Conservation (phyloP, 805 yeast species). For the Hemisphaericaspora nanyangensis region DNA sequence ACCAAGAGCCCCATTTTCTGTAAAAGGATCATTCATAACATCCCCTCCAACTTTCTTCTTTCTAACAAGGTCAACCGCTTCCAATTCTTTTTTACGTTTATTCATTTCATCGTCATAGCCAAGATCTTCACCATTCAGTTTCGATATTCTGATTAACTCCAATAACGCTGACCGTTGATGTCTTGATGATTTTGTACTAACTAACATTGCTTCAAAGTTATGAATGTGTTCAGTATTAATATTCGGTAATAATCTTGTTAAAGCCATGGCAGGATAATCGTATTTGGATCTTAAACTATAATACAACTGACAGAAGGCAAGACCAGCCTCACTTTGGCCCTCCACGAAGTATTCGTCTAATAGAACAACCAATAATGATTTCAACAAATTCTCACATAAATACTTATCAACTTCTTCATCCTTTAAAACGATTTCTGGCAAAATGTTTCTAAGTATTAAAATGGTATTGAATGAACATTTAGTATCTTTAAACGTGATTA, state of each 20-base stretch:
- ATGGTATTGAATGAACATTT: slow-evolving; percentile 91
- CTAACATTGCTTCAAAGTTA: slow-evolving; percentile 60
- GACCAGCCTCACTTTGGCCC: slow-evolving; percentile 89
- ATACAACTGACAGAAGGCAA: slow-evolving; percentile 76
- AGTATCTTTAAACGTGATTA: slow-evolving; percentile 80
- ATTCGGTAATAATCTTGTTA: slow-evolving; percentile 52
- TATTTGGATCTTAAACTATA: slow-evolving; percentile 67
- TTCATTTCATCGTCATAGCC: slow-evolving; percentile 32
- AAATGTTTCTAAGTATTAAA: slow-evolving; percentile 68
- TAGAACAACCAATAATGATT: slow-evolving; percentile 63
- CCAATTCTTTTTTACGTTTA: slow-evolving; percentile 54
- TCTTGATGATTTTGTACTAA: slow-evolving; percentile 62
- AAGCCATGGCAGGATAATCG: slow-evolving; percentile 60
- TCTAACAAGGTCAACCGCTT: slow-evolving; percentile 39
- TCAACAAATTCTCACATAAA: slow-evolving; percentile 61
- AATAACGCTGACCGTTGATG: slow-evolving; percentile 79
- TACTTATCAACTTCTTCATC: slow-evolving; percentile 74
- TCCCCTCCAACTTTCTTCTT: slow-evolving; percentile 45
- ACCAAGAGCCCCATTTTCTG: slow-evolving; percentile 65
- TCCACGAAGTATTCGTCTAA: slow-evolving; percentile 77
- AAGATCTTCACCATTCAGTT: slow-evolving; percentile 25
- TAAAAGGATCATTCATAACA: slow-evolving; percentile 67
- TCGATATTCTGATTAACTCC: slow-evolving; percentile 67
- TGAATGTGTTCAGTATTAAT: slow-evolving; percentile 54
- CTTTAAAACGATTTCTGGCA: slow-evolving; percentile 63